Evolutionary conservation across 164 flowering plant genomes (phyloP).

Genomic region (Magnolia sinica): DNA sequence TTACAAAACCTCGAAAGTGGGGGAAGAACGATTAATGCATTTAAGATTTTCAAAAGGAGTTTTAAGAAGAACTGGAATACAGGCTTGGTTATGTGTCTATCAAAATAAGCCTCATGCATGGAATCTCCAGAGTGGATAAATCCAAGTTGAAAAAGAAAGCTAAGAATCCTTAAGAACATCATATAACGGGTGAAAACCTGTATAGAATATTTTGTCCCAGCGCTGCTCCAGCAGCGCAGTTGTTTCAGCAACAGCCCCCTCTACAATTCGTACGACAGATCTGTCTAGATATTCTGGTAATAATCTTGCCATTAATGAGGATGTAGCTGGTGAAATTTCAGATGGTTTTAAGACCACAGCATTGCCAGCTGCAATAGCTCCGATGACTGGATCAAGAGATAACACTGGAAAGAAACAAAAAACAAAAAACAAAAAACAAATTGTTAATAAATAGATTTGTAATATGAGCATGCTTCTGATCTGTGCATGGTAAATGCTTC

Average conservation of each 20-base stretch:
- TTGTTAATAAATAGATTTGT: neutral
- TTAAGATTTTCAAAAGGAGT: neutral
- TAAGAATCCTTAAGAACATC: neutral
- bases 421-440: no score
- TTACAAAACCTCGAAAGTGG: neutral
- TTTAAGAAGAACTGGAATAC: neutral
- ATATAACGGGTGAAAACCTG: constrained; percentile 36
- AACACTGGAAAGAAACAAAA: constrained; percentile 38
- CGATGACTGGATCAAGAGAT: constrained; percentile 70
- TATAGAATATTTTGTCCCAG: constrained; percentile 62
- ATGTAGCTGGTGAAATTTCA: constrained; percentile 53
- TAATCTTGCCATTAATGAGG: constrained; percentile 34
- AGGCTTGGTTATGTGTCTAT: neutral
- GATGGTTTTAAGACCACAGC: constrained; percentile 69
- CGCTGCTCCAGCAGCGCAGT: constrained; percentile 46
- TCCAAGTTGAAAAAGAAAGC: neutral
- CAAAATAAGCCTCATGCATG: neutral
- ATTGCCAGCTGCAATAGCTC: constrained; percentile 85
- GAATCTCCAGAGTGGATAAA: neutral
- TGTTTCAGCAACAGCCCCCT: constrained; percentile 52
- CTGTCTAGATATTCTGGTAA: constrained; percentile 41
- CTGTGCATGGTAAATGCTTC: neutral
- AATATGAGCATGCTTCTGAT: neutral
- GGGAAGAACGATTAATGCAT: neutral
- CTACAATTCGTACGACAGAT: constrained; percentile 43